phyloP scores from a whole-genome alignment of 805 yeast genomes.

The Kuraishia borneana region DNA sequence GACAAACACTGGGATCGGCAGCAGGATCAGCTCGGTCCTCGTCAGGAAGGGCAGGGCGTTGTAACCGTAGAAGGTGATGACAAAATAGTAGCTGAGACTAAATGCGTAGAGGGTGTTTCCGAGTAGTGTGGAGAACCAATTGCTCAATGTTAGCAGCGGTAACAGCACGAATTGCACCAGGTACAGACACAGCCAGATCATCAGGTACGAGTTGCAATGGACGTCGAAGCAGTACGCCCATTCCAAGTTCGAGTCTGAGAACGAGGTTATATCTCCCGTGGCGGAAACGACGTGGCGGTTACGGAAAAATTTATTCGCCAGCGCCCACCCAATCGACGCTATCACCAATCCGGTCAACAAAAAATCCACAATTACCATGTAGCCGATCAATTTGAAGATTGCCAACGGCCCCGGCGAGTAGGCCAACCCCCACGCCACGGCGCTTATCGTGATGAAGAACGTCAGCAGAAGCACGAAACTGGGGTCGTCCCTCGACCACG shows the following conservation, averaged over 20 bases:
- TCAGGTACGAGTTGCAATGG: conserved; percentile 82
- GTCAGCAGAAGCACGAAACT: conserved; percentile 68
- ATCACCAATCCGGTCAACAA: conserved; percentile 56
- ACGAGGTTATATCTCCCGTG: conserved; percentile 2
- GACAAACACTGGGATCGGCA: conserved; percentile 53
- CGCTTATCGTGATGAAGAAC: conserved; percentile 56
- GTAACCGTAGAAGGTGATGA: conserved; percentile 84
- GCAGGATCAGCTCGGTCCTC: conserved; percentile 47
- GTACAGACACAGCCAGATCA: conserved; percentile 69
- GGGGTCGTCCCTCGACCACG: conserved; percentile 90
- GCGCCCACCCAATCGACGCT: conserved; percentile 63
- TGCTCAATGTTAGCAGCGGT: conserved; percentile 57
- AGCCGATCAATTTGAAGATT: conserved; percentile 54
- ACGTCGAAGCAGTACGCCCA: conserved; percentile 95
- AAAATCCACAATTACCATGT: conserved; percentile 82
- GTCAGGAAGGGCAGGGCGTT: conserved; percentile 59
- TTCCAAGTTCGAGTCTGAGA: conserved; percentile 38
- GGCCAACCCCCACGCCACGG: conserved; percentile 84
- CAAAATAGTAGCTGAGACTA: conserved; percentile 64
- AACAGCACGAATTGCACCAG: conserved; percentile 63
- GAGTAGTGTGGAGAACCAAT: conserved; percentile 55
- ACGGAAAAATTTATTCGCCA: conserved; percentile 56
- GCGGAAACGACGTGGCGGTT: conserved; percentile 11
- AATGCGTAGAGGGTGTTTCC: conserved; percentile 74
- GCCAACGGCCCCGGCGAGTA: conserved; percentile 56